A percentile compares a stretch with the other conserved stretches of the same genome.
Conservation (phyloP, 768 basidiomycete species). For the Sistotremastrum niveocremeum region DNA sequence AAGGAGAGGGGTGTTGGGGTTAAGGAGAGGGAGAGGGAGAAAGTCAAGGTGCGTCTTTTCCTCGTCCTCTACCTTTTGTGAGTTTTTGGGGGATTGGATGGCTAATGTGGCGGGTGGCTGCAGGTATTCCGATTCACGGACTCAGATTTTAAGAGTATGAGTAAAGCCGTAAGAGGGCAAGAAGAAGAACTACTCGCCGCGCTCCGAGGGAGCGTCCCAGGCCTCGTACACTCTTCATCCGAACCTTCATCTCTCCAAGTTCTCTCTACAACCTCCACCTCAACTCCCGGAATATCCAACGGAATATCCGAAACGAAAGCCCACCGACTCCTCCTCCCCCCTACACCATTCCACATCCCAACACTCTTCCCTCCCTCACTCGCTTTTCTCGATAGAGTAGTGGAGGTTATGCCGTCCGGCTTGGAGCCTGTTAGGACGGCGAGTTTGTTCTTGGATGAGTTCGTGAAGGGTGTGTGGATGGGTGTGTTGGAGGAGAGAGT, state of each 20-base stretch:
- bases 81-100: no score
- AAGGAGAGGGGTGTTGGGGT: no score
- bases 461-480: conserved; percentile 83
- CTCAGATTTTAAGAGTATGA: conserved; percentile 62
- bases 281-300: conserved; percentile 56
- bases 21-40: no score
- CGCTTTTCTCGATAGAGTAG: conserved; percentile 63
- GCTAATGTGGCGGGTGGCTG: no score
- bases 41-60: no score
- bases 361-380: conserved; percentile 92
- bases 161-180: conserved; percentile 53
- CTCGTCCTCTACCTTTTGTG: no score
- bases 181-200: conserved; percentile 79
- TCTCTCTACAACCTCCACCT: conserved; percentile 38
- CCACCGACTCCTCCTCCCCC: conserved; percentile 74
- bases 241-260: conserved; percentile 33
- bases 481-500: conserved; percentile 95
- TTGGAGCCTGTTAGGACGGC: conserved; percentile 51
- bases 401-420: conserved; percentile 60
- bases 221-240: conserved; percentile 62
- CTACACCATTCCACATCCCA: conserved; percentile 90
- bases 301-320: conserved; percentile 63
- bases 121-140: conserved; percentile 85
- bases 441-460: conserved; percentile 73
- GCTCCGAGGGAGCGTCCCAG: conserved; percentile 86